Evolutionary conservation across 108 stramenopile species (phyloP).

Genomic region (Asterionellopsis glacialis): DNA sequence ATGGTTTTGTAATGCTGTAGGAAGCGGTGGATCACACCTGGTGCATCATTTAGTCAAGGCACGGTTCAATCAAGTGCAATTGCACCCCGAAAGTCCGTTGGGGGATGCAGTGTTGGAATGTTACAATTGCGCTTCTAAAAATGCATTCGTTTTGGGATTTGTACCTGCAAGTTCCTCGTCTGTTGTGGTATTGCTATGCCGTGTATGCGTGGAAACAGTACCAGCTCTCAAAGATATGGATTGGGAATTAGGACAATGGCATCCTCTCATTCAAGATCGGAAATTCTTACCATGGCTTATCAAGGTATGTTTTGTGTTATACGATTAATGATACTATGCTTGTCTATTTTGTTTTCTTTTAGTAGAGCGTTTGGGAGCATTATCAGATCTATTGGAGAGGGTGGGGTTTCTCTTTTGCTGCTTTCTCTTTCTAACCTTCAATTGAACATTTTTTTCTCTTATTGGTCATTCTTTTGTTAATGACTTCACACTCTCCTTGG

Average conservation of each 20-base stretch:
- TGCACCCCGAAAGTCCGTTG: slow-evolving; percentile 89
- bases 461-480: no score
- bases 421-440: no score
- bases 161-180: slow-evolving; percentile 86
- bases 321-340: slow-evolving; percentile 1
- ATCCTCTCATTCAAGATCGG: slow-evolving; percentile 92
- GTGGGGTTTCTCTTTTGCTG: no score
- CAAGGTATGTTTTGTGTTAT: slow-evolving; percentile 33
- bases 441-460: no score
- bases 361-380: not conserved
- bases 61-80: slow-evolving; percentile 72
- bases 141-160: slow-evolving; percentile 97
- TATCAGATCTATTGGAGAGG: no score
- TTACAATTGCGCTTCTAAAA: slow-evolving; percentile 95
- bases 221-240: slow-evolving; percentile 96
- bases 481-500: no score
- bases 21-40: slow-evolving; percentile 84
- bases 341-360: no score
- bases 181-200: slow-evolving; percentile 94
- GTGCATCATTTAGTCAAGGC: slow-evolving; percentile 92
- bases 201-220: slow-evolving; percentile 92
- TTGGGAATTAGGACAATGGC: slow-evolving; percentile 96
- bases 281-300: slow-evolving; percentile 93
- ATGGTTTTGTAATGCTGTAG: slow-evolving; percentile 98
- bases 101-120: slow-evolving; percentile 96